A percentile compares a stretch with the other conserved stretches of the same genome.
phyloP scores from a whole-genome alignment of 768 basidiomycete species.

The Termitomyces sp. region DNA sequence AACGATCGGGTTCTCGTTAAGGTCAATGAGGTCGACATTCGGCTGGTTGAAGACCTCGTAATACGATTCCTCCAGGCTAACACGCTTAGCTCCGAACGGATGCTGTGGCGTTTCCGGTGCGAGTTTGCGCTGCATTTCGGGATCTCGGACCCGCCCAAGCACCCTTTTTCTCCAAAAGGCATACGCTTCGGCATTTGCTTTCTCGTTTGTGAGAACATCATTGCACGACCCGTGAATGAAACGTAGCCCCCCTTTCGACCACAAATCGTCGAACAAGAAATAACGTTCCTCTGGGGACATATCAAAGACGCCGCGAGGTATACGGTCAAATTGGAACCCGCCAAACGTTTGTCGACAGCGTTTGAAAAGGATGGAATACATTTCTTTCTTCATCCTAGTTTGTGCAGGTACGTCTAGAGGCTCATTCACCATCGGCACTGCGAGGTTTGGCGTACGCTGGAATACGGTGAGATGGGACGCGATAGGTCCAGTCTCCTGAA shows the following conservation, averaged over 20 bases:
- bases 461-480: conserved; percentile 18
- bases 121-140: neutral
- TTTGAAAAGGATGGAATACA: neutral
- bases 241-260: conserved; percentile 16
- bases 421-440: conserved; percentile 16
- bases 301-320: conserved; percentile 7
- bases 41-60: neutral
- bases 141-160: conserved; percentile 11
- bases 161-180: conserved; percentile 19
- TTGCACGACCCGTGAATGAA: conserved; percentile 13
- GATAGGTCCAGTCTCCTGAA: conserved; percentile 13
- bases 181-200: conserved; percentile 16
- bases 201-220: conserved; percentile 11
- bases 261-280: conserved; percentile 14
- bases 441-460: conserved; percentile 20
- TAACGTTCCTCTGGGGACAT: conserved; percentile 15
- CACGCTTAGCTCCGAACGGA: conserved; percentile 19
- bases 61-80: neutral
- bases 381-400: conserved; percentile 10
- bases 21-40: neutral
- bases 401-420: conserved; percentile 7
- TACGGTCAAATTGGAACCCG: conserved; percentile 10
- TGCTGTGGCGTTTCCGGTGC: conserved; percentile 6
- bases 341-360: conserved; percentile 14
- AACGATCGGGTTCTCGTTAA: conserved; percentile 11